Evolutionary conservation across 2,329 filamentous ascomycete genomes (phyloP), one percentile per base, ranked within the genome.

Genomic region (Nigrograna mackinnonii): DNA sequence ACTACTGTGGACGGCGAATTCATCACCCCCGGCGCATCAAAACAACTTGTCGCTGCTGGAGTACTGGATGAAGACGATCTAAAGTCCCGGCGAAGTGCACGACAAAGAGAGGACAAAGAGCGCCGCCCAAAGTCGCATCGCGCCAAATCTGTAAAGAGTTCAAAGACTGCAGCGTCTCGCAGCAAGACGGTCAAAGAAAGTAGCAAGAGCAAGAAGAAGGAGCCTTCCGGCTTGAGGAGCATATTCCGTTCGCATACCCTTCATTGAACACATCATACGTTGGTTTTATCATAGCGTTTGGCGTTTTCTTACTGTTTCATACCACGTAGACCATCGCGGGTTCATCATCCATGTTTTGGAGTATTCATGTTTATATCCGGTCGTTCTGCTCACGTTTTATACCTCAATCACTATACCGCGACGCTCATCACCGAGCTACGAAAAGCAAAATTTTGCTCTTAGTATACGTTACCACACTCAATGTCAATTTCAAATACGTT

Each of bases 1-100:
- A 84, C 81, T 4, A 84, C 78, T 20, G 82, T 85, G 11, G 83
- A 85, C 38, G 82, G 82, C 42, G 83, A 85, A 57, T 84, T 84
- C 62, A 79, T 85, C 60, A 85, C 82, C 3, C 81, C 80, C 0
- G 73, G 71, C 3, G 83, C 82, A 2, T 67, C 69, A 7, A 59
- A 63, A 36, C 69, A 70, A 17, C 59, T 76, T 32, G 68, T 75
- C 37, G 70, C 69, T 12, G 73, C 70, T 18, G 74, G 74, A 11
- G 66, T 70, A 4, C 54, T 77, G 9, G 72, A 71, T n/a, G 74
- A 76, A 53, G 69, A 72, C 14, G 74, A 76, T 43, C 58, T 77
- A 47, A 72, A 71, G 54, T 67, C 66, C 2, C 60, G 67, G 22
- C 57, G 65, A 36, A 63, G 56, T 34, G 46, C 52, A 3, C 41